Evolutionary conservation across 345 rosid species (phyloP), one percentile per base, ranked within the genome.

Genomic region (Hypericum androsaemum): DNA sequence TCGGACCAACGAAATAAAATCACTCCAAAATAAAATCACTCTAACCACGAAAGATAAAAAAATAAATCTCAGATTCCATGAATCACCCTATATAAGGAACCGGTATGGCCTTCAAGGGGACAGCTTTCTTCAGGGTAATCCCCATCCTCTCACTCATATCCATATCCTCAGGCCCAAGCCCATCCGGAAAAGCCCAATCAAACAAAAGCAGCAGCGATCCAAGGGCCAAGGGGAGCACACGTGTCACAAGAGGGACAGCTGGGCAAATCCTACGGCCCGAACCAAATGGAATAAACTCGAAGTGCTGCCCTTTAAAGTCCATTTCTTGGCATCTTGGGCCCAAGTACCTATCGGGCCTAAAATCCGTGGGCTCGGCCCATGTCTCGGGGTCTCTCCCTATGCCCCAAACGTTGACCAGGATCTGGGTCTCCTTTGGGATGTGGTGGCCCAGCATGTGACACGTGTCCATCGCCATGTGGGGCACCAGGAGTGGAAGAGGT

Each of bases 211-310:
- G 58, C 42, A 84, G 54, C 7, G 94, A 75, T 22, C 90, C 96
- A 36, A 88, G 43, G 0, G 86, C 86, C n/a, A 75, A 14, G 0
- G 84, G 88, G 9, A 88, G 75, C 36, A 84, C 58, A 13, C 86
- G 75, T 35, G 89, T 70, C 12, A 74, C 90, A 7, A 82, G 71
- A 5, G 94, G 81, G 58, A 84, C 44, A 16, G 89, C 94, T 0
- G 94, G 96, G 56, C 96, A 88, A 82, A 88, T 88, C 61, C 96
- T 59, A 7, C 90, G 67, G 0, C 96, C 94, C n/a, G 90, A 74
- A 16, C 94, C 96, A 28, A 88, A 84, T 2, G 94, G 96, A n/a
- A 84, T 68, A 12, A 72, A 80, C 71, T 74, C 77, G 52, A 67
- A 88, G 73, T 88, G 63, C 0, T 73, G 81, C 7, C 96, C 96